These are phyloP conservation scores for Cordyceps cateniannulata DNA, from an alignment of 2,329 filamentous ascomycete species.

Conservation along the genomic window DNA sequence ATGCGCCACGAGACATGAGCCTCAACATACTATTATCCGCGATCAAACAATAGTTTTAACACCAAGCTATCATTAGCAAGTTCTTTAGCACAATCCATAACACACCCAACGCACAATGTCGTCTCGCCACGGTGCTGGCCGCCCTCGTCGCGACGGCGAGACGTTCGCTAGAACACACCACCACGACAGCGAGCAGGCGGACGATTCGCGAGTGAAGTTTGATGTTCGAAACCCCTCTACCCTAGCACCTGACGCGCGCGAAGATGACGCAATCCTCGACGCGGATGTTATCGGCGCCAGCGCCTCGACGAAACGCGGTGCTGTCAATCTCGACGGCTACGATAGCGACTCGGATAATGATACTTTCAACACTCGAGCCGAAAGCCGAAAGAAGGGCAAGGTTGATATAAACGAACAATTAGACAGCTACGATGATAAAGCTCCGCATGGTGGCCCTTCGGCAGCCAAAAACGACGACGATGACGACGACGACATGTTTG, in stretches of 20 bases:
- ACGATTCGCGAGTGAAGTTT: constrained; percentile 77
- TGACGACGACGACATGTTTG: constrained; percentile 31
- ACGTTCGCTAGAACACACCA: constrained; percentile 72
- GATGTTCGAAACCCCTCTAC: constrained; percentile 92
- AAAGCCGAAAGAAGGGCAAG: constrained; percentile 46
- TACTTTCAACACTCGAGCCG: constrained; percentile 71
- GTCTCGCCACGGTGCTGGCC: constrained; percentile 56
- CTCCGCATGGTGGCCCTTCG: constrained; percentile 23
- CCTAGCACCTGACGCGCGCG: constrained; percentile 72
- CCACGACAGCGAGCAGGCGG: constrained; percentile 40
- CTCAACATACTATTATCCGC: neutral
- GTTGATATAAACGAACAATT: constrained; percentile 46
- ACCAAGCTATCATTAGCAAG: neutral
- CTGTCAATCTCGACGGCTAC: constrained; percentile 94
- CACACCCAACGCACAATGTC: constrained; percentile 37
- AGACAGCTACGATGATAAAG: constrained; percentile 46
- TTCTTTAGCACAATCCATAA: neutral
- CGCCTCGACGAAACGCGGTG: constrained; percentile 77
- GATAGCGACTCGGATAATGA: constrained; percentile 92
- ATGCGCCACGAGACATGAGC: neutral
- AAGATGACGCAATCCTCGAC: constrained; percentile 68
- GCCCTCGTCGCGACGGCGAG: constrained; percentile 78
- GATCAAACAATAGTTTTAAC: no score
- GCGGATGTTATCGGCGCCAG: constrained; percentile 86
- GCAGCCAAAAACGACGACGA: constrained; percentile 25